phyloP scores from a whole-genome alignment of 1,284 basidiomycete genomes.

The Puccinia sorghi region DNA sequence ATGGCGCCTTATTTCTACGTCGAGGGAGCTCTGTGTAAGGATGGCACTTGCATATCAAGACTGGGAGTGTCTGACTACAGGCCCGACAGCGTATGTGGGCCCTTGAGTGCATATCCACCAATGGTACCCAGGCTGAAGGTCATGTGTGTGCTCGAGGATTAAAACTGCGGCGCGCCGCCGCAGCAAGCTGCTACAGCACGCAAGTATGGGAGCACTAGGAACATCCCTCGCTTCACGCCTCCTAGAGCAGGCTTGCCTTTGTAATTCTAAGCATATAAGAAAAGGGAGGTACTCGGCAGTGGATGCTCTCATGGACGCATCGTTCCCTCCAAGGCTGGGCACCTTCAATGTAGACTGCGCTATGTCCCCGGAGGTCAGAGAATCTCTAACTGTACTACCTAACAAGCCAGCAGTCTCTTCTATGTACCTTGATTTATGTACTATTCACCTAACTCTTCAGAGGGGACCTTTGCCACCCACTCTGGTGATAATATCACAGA shows the following conservation, averaged over 20 bases:
- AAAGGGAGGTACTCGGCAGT: background rate
- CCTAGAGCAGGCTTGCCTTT: background rate
- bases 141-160: background rate
- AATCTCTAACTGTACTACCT: background rate
- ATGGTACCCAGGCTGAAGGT: conserved; percentile 6
- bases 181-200: background rate
- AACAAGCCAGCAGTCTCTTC: background rate
- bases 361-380: background rate
- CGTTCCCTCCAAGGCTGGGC: background rate
- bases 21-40: background rate
- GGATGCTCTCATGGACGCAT: background rate
- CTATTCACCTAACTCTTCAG: background rate
- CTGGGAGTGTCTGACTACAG: background rate
- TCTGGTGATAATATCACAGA: background rate
- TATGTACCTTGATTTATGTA: background rate
- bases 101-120: background rate
- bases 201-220: background rate
- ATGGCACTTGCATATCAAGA: background rate
- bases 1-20: background rate
- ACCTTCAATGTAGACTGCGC: background rate
- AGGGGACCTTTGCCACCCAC: background rate
- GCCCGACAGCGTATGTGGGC: background rate
- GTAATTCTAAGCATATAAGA: background rate
- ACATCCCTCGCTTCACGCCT: background rate
- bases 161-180: background rate